Base-by-base conservation (phyloP, 2,329 filamentous ascomycete species). In the Moelleriella libera region DNA sequence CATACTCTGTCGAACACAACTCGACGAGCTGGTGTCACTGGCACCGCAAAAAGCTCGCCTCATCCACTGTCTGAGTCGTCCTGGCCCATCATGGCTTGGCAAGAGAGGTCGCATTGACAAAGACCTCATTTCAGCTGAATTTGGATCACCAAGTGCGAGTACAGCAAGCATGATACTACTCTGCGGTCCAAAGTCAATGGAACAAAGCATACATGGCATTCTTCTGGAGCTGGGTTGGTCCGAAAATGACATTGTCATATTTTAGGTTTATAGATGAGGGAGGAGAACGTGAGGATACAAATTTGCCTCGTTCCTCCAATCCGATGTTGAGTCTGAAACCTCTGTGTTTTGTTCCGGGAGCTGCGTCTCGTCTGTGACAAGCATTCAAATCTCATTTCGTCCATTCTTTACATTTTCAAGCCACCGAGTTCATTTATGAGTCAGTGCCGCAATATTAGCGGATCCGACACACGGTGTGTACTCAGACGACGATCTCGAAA, bases 121-220 rank as follows among this genome's bases (percentile, higher is more conserved):
- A 51, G 68, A 72, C 2, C 61, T 94, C 48, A 64, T 92, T 32
- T 67, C 75, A 52, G 71, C 75, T 51, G 75, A 86, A 50, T 67
- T 76, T 6, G 70, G 69, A 0, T 60, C 66, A 53, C 63, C 68
- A 53, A 34, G 53, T 57, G 53, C 46, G 43, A 58, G 60, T 53
- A 68, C 67, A 0, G 72, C 75, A 50, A 71, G 75, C 10, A 61
- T 95, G 69, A 79, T 87, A 11, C 64, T 95, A 49, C 71, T 94
- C 12, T 95, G 88, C 65, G 88, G 88, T 2, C 88, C 88, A 0
- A 77, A 74, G 54, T 66, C 81, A 3, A 69, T 95, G 68, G 87
- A 94, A 65, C 81, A 79, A 57, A 78, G 71, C 49, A 79, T 77
- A 4, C 73, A 74, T 53, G 60, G 67, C 43, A 74, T 76, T 30